Evolutionary conservation across 352 stramenopile genomes (phyloP), one percentile per base, ranked within the genome.

Genomic region (Phytophthora sansomeana): DNA sequence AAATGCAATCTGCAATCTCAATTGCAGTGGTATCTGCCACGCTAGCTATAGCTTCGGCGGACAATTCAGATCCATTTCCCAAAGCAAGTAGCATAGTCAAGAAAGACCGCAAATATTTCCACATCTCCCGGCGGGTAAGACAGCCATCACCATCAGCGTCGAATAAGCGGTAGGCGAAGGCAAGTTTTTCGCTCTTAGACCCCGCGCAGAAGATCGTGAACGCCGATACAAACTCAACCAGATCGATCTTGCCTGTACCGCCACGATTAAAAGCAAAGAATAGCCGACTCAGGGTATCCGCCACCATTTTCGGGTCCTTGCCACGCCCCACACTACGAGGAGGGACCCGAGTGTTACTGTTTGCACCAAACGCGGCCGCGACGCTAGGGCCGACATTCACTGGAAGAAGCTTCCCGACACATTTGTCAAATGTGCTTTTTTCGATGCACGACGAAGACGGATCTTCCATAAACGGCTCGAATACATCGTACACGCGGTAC

Each of bases 151-250:
- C 84, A 65, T 98, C 90, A 28, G 83, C 75, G 63, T 98, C 96
- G 65, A 98, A 98, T n/a, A 97, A 47, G 9, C 78, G 78, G 58
- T 92, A 97, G 1, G 89, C 85, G 47, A 97, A 97, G 6, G 89
- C 90, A 1, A 99, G 83, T 56, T 99, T 99, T 36, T 95, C 91
- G 53, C 93, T 98, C 69, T 99, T 99, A 26, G 95, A 98, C 3
- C 96, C 97, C 4, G 85, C 92, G 49, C 87, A 98, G 24, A 99
- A 90, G 6, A 99, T 84, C 5, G 90, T 96, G 46, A 99, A 91
- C 16, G 94, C 95, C 29, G 92, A 96, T 54, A 98, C 91, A 24
- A 99, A 96, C 66, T 99, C 91, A 10, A 92, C 65, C 33, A 92
- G 56, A 52, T 96, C 88, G 39, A 96, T 93, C 55, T 92, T 92